Base-by-base conservation (phyloP, 2,329 filamentous ascomycete genomes). In the Diaporthe sp. region DNA sequence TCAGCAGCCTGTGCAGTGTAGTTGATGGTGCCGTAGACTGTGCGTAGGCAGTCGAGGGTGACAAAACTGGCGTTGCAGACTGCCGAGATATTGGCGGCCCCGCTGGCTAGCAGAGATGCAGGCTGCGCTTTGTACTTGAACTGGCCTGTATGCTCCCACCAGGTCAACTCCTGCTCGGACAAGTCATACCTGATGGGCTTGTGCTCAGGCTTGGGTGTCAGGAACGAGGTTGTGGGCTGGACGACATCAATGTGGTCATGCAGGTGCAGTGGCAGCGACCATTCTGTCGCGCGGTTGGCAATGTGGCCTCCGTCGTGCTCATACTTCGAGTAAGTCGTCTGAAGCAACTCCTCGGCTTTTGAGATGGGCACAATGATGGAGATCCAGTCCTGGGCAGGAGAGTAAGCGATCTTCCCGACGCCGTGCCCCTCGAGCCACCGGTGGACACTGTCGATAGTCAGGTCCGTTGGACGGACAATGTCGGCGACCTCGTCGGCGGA, bases 201-300 rank as follows among this genome's bases (percentile, higher is more conserved):
- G 78, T 57, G 74, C 80, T 70, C 82, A 82, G 71, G 85, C 86
- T 53, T 68, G 31, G 65, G 65, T 28, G 65, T 68, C 46, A 68
- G 65, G 76, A 89, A 88, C 79, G 84, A 87, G 15, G 84, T 86
- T 12, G 87, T 87, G 0, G 87, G 87, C 28, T 86, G 84, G 69
- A 88, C 82, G 53, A 87, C 79, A 77, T 87, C 85, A 75, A 88
- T 84, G 76, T 85, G 79, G 44, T 78, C 74, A 51, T 79, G 77
- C 70, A 88, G 77, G n/a, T 83, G 78, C 25, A 84, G 81, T 0
- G 80, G 81, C 25, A 82, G 70, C 6, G 79, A 81, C 75, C 82
- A 82, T 73, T 79, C 72, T 39, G 46, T 68, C 7, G 65, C 65
- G n/a, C 65, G 65, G 46, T 68, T 68, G 46, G 65, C 65, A 53